phyloP scores from a whole-genome alignment of 2,329 filamentous ascomycete genomes.

The Ceratocystis ficicola region DNA sequence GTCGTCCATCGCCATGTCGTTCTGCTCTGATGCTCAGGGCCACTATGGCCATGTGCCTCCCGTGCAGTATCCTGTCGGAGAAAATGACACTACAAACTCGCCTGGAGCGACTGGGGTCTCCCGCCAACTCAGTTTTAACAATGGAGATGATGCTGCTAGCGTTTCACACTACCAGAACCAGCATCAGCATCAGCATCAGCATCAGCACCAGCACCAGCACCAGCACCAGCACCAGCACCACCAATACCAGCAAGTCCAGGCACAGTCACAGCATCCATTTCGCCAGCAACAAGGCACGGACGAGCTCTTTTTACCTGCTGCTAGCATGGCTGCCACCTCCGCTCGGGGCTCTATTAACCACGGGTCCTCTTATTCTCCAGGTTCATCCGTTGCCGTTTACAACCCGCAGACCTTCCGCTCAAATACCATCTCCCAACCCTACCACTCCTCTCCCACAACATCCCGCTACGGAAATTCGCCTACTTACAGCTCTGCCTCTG shows the following conservation, averaged over 20 bases:
- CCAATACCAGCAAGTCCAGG: conserved; percentile 32
- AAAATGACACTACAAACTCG: conserved; percentile 28
- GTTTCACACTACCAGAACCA: conserved; percentile 14
- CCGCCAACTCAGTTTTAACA: conserved; percentile 61
- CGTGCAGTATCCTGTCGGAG: conserved; percentile 46
- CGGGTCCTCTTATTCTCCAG: conserved; percentile 24
- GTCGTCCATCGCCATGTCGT: conserved; percentile 41
- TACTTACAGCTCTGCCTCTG: conserved; percentile 14
- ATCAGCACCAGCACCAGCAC: background rate
- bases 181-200: background rate
- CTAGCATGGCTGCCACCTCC: conserved; percentile 19
- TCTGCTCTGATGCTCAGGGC: conserved; percentile 49
- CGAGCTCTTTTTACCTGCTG: conserved; percentile 20
- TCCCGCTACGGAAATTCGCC: conserved; percentile 18
- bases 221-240: background rate
- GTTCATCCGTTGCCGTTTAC: background rate
- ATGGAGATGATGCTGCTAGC: conserved; percentile 54
- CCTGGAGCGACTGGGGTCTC: conserved; percentile 26
- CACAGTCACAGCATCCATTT: conserved; percentile 24
- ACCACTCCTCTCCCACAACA: conserved; percentile 25
- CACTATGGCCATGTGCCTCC: conserved; percentile 56
- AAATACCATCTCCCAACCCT: conserved; percentile 18
- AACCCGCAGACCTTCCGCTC: conserved; percentile 19
- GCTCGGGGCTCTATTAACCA: conserved; percentile 24
- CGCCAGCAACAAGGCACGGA: conserved; percentile 11